Conservation (phyloP, 768 basidiomycete species). For the Chlorophyllum brunneum region DNA sequence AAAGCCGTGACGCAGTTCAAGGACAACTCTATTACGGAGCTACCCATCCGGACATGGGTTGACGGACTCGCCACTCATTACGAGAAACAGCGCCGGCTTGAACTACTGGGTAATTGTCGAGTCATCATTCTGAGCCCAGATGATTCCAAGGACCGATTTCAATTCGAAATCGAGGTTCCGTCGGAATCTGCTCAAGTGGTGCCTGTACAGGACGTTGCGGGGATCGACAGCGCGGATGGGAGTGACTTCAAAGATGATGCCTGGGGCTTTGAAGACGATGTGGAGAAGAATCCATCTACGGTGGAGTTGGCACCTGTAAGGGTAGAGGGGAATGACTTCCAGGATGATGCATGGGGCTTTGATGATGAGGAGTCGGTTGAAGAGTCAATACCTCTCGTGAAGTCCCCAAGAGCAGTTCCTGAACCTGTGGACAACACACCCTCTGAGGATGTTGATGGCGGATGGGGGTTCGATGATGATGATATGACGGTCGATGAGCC, state of each 20-base stretch:
- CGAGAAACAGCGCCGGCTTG: constrained; percentile 67
- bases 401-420: background rate
- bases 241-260: constrained; percentile 36
- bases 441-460: constrained; percentile 33
- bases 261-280: constrained; percentile 26
- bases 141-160: constrained; percentile 36
- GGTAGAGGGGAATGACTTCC: constrained; percentile 19
- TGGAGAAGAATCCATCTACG: constrained; percentile 18
- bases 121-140: constrained; percentile 44
- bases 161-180: constrained; percentile 32
- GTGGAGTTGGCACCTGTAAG: constrained; percentile 7
- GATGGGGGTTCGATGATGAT: constrained; percentile 56
- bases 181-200: constrained; percentile 28
- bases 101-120: constrained; percentile 63
- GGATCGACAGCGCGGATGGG: constrained; percentile 23
- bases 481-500: constrained; percentile 19
- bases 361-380: constrained; percentile 31
- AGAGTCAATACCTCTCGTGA: background rate
- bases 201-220: constrained; percentile 25
- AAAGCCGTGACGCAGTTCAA: constrained; percentile 46
- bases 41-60: constrained; percentile 64
- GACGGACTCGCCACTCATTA: constrained; percentile 69
- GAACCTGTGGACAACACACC: constrained; percentile 20
- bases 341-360: constrained; percentile 48
- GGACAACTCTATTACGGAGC: constrained; percentile 42